Percentiles rank a stretch among this genome's conserved stretches.
These are phyloP conservation scores for Penicillium manginii DNA, from an alignment of 495 filamentous ascomycete genomes.

Conservation along the genomic window DNA sequence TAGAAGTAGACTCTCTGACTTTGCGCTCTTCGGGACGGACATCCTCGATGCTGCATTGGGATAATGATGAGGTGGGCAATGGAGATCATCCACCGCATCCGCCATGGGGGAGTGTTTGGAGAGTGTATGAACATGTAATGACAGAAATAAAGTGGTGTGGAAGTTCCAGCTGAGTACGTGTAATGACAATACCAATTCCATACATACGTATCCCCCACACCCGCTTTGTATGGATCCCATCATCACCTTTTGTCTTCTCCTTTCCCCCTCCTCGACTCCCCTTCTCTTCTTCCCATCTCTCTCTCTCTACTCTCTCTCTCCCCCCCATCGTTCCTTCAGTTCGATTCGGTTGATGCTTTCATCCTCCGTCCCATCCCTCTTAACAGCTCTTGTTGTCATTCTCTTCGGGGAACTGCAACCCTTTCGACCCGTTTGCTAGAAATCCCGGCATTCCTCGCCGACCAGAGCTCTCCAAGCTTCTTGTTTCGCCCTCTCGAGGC, in stretches of 20 bases:
- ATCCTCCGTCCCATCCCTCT: constrained; percentile 35
- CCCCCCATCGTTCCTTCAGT: constrained; percentile 43
- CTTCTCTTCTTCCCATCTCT: constrained; percentile 28
- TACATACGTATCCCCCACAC: constrained; percentile 29
- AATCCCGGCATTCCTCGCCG: constrained; percentile 12
- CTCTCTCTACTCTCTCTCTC: constrained; percentile 30
- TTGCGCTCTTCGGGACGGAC: background rate
- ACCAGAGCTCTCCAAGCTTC: constrained; percentile 17
- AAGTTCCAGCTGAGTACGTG: background rate
- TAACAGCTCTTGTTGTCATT: constrained; percentile 41
- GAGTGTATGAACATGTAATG: constrained; percentile 6
- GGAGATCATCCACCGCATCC: constrained; percentile 33
- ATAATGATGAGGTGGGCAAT: constrained; percentile 26
- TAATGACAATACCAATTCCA: background rate
- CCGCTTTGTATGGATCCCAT: constrained; percentile 38
- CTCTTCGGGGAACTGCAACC: constrained; percentile 41
- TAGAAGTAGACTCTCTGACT: no score
- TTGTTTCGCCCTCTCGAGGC: constrained; percentile 10
- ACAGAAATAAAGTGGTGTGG: background rate
- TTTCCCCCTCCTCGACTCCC: constrained; percentile 25
- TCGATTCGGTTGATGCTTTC: constrained; percentile 32
- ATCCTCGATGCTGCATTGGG: constrained; percentile 12
- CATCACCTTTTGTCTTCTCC: constrained; percentile 38
- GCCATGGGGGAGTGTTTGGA: constrained; percentile 7
- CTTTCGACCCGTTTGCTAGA: constrained; percentile 15